phyloP scores from a whole-genome alignment of 768 basidiomycete genomes.

The Lactifluus piperatus region DNA sequence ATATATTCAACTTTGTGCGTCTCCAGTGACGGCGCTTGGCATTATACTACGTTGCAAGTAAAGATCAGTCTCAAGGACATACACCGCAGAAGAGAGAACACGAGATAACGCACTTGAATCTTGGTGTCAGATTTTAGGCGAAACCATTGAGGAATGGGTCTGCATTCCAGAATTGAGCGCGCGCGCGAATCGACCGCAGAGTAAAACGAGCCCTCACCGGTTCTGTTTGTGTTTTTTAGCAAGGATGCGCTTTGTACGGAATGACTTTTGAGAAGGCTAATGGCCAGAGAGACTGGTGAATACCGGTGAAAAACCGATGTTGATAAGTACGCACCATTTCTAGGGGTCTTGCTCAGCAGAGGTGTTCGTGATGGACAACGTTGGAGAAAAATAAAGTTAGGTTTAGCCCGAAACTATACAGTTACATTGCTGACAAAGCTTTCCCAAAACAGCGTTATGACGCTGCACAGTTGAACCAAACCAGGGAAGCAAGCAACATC shows the following conservation, averaged over 20 bases:
- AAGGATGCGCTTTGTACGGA: slow-evolving; percentile 94
- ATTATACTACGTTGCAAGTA: slow-evolving; percentile 52
- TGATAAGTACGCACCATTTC: not conserved
- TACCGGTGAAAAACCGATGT: not conserved
- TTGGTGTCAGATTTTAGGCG: slow-evolving; percentile 93
- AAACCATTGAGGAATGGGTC: slow-evolving; percentile 99
- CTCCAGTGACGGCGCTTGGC: slow-evolving; percentile 99
- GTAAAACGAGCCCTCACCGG: slow-evolving; percentile 44
- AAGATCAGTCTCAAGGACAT: not conserved
- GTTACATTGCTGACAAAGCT: not conserved
- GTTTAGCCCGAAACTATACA: slow-evolving; percentile 2
- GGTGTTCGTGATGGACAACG: not conserved
- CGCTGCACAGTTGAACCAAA: too few relatives aligned
- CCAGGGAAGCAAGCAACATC: not conserved
- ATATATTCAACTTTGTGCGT: slow-evolving; percentile 98
- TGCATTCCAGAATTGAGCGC: slow-evolving; percentile 28
- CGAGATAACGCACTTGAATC: slow-evolving; percentile 57
- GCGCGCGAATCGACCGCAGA: not conserved
- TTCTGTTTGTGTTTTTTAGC: slow-evolving; percentile 96
- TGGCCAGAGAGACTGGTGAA: not conserved
- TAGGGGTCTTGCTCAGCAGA: not conserved
- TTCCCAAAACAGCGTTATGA: not conserved
- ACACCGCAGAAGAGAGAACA: not conserved
- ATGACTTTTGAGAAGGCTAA: slow-evolving; percentile 98
- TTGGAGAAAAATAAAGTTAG: not conserved